A percentile compares a stretch with the other conserved stretches of the same genome.
These are phyloP conservation scores for Alternaria infectoria DNA, from an alignment of 2,329 filamentous ascomycete species.

Conservation along the genomic window DNA sequence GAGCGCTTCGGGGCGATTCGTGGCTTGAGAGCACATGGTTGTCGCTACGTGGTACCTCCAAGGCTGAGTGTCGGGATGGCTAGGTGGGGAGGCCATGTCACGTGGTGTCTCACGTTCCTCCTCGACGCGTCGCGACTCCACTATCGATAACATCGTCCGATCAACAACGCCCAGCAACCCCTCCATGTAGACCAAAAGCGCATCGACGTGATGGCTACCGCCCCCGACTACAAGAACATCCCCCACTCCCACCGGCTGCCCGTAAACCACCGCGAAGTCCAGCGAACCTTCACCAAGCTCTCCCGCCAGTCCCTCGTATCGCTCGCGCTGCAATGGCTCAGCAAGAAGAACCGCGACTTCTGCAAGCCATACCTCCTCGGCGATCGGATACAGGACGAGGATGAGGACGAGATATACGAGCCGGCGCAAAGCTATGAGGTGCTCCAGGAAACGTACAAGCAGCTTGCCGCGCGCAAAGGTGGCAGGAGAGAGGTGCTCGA, in stretches of 20 bases:
- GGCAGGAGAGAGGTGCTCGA: slow-evolving; percentile 62
- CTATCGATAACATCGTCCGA: slow-evolving; percentile 34
- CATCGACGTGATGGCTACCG: slow-evolving; percentile 56
- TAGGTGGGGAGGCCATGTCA: slow-evolving; percentile 5
- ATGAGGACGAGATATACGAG: slow-evolving; percentile 69
- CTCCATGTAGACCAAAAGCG: slow-evolving; percentile 39
- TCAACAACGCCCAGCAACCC: slow-evolving; percentile 12
- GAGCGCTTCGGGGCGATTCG: not conserved
- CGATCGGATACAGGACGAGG: slow-evolving; percentile 50
- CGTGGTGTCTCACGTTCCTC: slow-evolving; percentile 11
- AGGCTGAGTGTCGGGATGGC: not conserved
- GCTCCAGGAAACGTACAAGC: slow-evolving; percentile 61
- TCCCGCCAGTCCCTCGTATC: slow-evolving; percentile 74
- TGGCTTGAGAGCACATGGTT: not conserved
- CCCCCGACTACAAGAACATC: slow-evolving; percentile 74
- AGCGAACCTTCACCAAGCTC: slow-evolving; percentile 71
- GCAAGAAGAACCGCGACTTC: slow-evolving; percentile 66
- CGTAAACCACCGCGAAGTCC: slow-evolving; percentile 67
- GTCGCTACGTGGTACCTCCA: not conserved
- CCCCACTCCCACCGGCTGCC: slow-evolving; percentile 74
- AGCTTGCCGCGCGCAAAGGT: slow-evolving; percentile 53
- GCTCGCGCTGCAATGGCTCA: slow-evolving; percentile 79
- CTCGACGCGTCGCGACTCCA: slow-evolving; percentile 17
- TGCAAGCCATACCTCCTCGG: slow-evolving; percentile 64
- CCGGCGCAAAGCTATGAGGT: slow-evolving; percentile 69